Evolutionary conservation across 1,284 basidiomycete species (phyloP), one percentile per base, ranked within the genome.

Genomic region (Inonotus hispidus): DNA sequence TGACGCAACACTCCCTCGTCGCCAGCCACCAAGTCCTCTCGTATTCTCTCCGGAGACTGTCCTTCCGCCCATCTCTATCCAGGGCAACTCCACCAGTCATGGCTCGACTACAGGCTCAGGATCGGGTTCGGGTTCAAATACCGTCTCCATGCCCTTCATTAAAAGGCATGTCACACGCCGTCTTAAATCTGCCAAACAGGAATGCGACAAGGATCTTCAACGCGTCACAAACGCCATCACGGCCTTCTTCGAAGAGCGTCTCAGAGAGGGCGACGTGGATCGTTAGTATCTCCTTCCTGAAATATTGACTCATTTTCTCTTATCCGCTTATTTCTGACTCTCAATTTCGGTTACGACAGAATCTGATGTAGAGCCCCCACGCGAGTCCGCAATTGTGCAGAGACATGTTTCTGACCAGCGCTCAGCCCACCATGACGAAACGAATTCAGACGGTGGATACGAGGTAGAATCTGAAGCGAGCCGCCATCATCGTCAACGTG

Each of bases 161-260:
- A 83, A 92, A 60, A 85, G 93, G 62, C 95, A 98, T 77, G 93
- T 98, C 69, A 93, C 92, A 53, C 86, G 94, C 68, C 89, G 96
- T 59, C 86, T 98, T 72, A 91, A 90, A 73, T 89, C 89, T 0
- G 95, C 96, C 62, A 99, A 99, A 79, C 87, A 90, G 59, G 90
- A 92, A 66, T 99, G 96, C 78, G 95, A 99, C 82, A 91, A 91
- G 75, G 94, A 97, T 70, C 83, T 99, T 11, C 87, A 89, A 70
- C 88, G 92, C 68, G 92, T 98, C 69, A 92, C 96, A 58, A 88
- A 92, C 71, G 92, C 88, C 62, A 95, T 99, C 78, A 96, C 95
- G 63, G 76, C 85, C 32, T 98, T 93, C 75, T 97, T 98, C 67
- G 96, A 99, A 75, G 88, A 93, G 69, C 84, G 88, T 66, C 81